phyloP scores from a whole-genome alignment of 192 early-diverging fungal genomes.

The Gorgonomyces haynaldii region DNA sequence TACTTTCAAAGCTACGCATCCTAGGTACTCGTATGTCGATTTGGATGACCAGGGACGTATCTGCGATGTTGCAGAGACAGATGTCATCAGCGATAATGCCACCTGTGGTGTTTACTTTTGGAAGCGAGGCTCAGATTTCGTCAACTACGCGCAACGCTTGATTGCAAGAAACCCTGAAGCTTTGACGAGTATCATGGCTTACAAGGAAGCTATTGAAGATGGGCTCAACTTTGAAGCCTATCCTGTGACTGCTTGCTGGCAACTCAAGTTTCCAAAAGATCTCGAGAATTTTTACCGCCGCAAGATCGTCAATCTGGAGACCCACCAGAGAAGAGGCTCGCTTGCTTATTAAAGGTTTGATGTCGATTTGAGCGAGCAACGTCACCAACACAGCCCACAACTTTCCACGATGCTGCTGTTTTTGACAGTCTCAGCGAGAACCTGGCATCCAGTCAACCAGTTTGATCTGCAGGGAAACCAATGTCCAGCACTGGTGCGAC shows the following conservation, averaged over 20 bases:
- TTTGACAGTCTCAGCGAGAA: too few species aligned
- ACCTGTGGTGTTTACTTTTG: slow-evolving; percentile 7
- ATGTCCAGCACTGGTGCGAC: slow-evolving; percentile 1
- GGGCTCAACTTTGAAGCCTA: not conserved
- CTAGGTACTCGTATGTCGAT: not conserved
- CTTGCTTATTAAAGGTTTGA: too few species aligned
- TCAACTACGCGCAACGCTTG: not conserved
- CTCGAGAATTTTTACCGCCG: not conserved
- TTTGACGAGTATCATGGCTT: not conserved
- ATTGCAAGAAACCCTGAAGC: not conserved
- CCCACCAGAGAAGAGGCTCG: too few species aligned
- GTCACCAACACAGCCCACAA: too few species aligned
- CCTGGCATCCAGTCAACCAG: slow-evolving; percentile 1
- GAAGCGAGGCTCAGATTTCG: slow-evolving; percentile 8
- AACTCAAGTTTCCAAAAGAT: not conserved
- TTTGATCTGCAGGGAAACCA: slow-evolving; percentile 6
- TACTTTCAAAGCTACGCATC: not conserved
- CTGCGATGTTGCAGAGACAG: not conserved
- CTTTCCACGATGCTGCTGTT: too few species aligned
- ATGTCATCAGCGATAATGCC: slow-evolving; percentile 8
- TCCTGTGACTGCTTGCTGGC: too few species aligned
- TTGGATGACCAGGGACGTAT: not conserved
- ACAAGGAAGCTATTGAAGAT: not conserved
- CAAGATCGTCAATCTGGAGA: too few species aligned
- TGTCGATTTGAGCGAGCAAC: too few species aligned